Conservation (phyloP, 2,329 filamentous ascomycete genomes). For the Emericellopsis cladophorae region DNA sequence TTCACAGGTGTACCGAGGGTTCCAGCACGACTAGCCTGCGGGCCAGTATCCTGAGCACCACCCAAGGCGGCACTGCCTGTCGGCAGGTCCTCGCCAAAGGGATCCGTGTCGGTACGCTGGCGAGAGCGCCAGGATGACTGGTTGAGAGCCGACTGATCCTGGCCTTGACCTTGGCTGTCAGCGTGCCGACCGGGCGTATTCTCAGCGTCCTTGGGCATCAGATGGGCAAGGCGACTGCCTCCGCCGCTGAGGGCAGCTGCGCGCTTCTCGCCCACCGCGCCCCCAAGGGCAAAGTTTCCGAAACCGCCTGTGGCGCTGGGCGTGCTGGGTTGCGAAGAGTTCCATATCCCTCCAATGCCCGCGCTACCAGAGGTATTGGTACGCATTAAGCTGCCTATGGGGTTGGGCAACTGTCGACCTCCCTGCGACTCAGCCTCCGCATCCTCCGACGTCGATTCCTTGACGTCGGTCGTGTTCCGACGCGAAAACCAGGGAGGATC, state of each 20-base stretch:
- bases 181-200: constrained; percentile 43
- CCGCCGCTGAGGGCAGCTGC: constrained; percentile 46
- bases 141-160: constrained; percentile 27
- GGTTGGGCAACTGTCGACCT: constrained; percentile 16
- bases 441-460: constrained; percentile 41
- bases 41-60: constrained; percentile 54
- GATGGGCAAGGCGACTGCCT: constrained; percentile 74
- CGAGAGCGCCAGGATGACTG: constrained; percentile 43
- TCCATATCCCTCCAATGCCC: constrained; percentile 30
- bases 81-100: constrained; percentile 55
- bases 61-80: constrained; percentile 62
- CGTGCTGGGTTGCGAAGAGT: constrained; percentile 39
- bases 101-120: constrained; percentile 61
- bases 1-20: constrained; percentile 42
- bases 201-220: constrained; percentile 63
- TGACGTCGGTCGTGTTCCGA: constrained; percentile 35
- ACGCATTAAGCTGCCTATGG: constrained; percentile 36
- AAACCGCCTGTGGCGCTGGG: constrained; percentile 63
- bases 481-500: constrained; percentile 47
- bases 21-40: constrained; percentile 20
- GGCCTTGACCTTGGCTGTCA: constrained; percentile 27
- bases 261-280: constrained; percentile 58
- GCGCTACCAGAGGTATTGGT: constrained; percentile 38
- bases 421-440: constrained; percentile 23
- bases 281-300: constrained; percentile 69